Conservation (phyloP, 805 yeast genomes). For the Priceomyces haplophilus region DNA sequence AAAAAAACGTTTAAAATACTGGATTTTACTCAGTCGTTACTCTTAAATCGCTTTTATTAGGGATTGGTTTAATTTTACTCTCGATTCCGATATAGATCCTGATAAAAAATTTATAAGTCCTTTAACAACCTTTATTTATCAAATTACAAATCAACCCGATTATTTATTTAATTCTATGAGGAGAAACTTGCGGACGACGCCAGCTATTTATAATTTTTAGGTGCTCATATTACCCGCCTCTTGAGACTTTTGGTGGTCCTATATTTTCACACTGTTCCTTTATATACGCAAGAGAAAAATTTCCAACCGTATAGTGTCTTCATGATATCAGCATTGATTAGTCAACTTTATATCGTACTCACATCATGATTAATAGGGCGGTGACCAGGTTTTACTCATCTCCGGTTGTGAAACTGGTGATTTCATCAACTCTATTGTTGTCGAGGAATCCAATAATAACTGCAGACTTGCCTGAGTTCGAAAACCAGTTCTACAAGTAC, state of each 20-base stretch:
- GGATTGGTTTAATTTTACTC: background rate
- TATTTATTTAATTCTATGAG: no score
- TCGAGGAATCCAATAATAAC: slow-evolving; percentile 85
- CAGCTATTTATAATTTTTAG: background rate
- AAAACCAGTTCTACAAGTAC: slow-evolving; percentile 71
- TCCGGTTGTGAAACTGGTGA: slow-evolving; percentile 8
- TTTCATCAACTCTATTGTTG: slow-evolving; percentile 57
- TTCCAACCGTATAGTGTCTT: slow-evolving; percentile 8
- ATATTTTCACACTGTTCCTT: slow-evolving; percentile 5
- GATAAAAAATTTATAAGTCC: no score
- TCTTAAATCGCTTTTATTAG: background rate
- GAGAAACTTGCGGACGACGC: no score
- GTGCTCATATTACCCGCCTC: background rate
- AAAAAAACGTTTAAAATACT: background rate
- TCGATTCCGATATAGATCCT: background rate
- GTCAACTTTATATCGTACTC: background rate
- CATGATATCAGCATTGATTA: background rate
- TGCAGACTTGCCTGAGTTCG: slow-evolving; percentile 70
- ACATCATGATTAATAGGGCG: slow-evolving; percentile 9
- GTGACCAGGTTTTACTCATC: slow-evolving; percentile 14
- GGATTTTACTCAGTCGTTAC: background rate
- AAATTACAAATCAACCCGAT: background rate
- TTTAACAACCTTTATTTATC: no score
- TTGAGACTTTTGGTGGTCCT: background rate
- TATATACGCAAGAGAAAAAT: slow-evolving; percentile 15